These are phyloP conservation scores for Aspergillus felis DNA, from an alignment of 2,329 filamentous ascomycete species.

Conservation along the genomic window DNA sequence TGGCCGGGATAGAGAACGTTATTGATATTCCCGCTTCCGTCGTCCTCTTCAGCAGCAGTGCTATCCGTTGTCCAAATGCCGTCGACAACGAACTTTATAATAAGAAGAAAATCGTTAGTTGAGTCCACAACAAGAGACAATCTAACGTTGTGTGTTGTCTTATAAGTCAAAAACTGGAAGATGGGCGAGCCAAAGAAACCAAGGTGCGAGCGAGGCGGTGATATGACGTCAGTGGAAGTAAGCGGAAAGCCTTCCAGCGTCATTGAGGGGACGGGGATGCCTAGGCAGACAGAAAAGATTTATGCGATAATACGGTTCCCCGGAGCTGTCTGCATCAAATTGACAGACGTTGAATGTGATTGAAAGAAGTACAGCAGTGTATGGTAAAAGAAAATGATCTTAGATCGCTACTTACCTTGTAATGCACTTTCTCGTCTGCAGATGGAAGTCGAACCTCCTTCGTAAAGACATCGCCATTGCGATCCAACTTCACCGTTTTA, in stretches of 20 bases:
- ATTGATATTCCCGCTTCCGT: constrained; percentile 81
- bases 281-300: neutral
- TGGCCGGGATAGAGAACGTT: constrained; percentile 80
- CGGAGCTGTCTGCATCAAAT: neutral
- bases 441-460: constrained; percentile 74
- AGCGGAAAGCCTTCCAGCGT: constrained; percentile 18
- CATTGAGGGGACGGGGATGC: constrained; percentile 15
- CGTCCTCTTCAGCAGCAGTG: constrained; percentile 74
- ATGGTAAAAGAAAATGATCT: constrained; percentile 6
- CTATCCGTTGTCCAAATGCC: constrained; percentile 83
- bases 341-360: neutral
- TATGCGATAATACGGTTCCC: neutral
- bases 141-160: constrained; percentile 12
- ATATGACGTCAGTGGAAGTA: constrained; percentile 22
- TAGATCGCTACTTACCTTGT: constrained; percentile 68
- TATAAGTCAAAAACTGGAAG: constrained; percentile 15
- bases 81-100: constrained; percentile 83
- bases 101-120: constrained; percentile 6
- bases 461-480: constrained; percentile 67
- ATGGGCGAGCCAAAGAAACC: constrained; percentile 13
- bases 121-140: constrained; percentile 10
- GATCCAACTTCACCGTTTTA: constrained; percentile 78
- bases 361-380: neutral
- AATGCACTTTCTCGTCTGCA: constrained; percentile 70
- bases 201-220: neutral